Evolutionary conservation across 768 basidiomycete species (phyloP).

Genomic region (Porphyrellus cyaneotinctus): DNA sequence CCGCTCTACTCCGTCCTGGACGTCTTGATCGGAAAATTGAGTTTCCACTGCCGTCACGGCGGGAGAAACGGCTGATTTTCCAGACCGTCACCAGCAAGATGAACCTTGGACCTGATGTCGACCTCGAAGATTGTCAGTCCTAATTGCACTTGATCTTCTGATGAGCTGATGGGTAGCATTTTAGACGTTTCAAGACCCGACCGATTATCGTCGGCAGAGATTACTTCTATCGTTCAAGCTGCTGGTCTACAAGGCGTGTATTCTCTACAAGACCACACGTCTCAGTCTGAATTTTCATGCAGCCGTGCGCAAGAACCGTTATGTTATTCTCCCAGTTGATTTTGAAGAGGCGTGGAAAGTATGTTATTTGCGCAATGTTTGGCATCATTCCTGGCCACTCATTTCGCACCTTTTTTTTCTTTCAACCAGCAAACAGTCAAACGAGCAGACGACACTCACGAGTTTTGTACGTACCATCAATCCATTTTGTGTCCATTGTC

Average conservation of each 20-base stretch:
- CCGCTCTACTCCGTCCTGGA: constrained; percentile 94
- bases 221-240: constrained; percentile 92
- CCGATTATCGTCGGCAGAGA: constrained; percentile 91
- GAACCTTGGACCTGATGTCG: constrained; percentile 97
- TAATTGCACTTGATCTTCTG: constrained; percentile 6
- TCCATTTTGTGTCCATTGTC: not conserved
- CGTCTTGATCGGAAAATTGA: constrained; percentile 98
- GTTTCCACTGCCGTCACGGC: constrained; percentile 89
- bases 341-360: constrained; percentile 99
- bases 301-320: constrained; percentile 97
- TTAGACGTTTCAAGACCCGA: constrained; percentile 96
- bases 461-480: constrained; percentile 73
- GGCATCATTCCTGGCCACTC: constrained; percentile 31
- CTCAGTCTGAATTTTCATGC: constrained; percentile 5
- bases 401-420: constrained; percentile 32
- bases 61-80: constrained; percentile 96
- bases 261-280: not conserved
- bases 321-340: constrained; percentile 93
- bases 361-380: constrained; percentile 56
- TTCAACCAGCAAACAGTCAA: constrained; percentile 88
- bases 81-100: constrained; percentile 96
- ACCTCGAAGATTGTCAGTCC: constrained; percentile 91
- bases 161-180: constrained; percentile 7
- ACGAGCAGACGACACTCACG: constrained; percentile 91
- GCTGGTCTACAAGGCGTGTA: constrained; percentile 88